Conservation (phyloP, 2,329 filamentous ascomycete species). For the Neurospora crassa region DNA sequence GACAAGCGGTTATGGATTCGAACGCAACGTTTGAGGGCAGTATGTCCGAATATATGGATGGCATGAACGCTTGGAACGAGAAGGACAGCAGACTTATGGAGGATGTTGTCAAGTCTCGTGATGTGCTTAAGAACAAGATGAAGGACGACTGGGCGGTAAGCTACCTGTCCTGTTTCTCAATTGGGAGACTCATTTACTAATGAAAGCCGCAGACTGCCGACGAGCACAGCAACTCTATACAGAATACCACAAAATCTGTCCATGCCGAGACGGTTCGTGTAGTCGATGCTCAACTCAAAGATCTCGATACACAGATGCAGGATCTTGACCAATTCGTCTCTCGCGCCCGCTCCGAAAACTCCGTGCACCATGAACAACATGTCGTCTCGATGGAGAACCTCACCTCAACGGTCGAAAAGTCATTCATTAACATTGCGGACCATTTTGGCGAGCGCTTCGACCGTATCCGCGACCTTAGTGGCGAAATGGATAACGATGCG, state of each 20-base stretch:
- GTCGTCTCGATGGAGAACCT: constrained; percentile 55
- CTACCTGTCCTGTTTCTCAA: constrained; percentile 39
- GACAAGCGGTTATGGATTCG: constrained; percentile 54
- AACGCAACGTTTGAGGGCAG: constrained; percentile 56
- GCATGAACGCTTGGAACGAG: constrained; percentile 65
- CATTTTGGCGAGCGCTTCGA: constrained; percentile 62
- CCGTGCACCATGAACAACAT: constrained; percentile 64
- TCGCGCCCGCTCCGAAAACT: constrained; percentile 72
- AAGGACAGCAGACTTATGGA: constrained; percentile 61
- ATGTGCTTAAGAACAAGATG: constrained; percentile 70
- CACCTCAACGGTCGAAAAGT: constrained; percentile 58
- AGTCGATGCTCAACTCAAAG: constrained; percentile 78
- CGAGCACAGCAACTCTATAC: constrained; percentile 73
- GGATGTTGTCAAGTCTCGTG: constrained; percentile 62
- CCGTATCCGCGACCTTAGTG: constrained; percentile 58
- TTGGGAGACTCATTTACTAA: not conserved
- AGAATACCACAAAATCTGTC: constrained; percentile 73
- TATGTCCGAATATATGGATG: constrained; percentile 55
- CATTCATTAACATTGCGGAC: constrained; percentile 59
- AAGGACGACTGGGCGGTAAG: constrained; percentile 78
- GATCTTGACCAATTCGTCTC: constrained; percentile 86
- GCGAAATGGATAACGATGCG: constrained; percentile 55
- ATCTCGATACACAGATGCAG: constrained; percentile 81
- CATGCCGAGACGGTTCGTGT: constrained; percentile 85
- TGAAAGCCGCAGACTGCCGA: constrained; percentile 51